Evolutionary conservation across 768 basidiomycete species (phyloP).

Genomic region (Trametes meyenii): DNA sequence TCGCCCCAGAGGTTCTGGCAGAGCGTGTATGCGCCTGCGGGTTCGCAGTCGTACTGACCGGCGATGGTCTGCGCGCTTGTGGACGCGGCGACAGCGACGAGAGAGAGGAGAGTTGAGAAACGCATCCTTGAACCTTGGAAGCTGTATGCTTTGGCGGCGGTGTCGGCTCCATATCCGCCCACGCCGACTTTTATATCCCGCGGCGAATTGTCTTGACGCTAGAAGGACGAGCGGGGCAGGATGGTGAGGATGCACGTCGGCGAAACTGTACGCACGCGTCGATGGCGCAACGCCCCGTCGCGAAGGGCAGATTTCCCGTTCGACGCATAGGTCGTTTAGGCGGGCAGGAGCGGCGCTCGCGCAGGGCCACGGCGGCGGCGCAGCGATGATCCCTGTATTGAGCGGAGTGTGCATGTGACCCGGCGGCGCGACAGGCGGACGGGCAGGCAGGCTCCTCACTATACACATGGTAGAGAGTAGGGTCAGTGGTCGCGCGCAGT

Average conservation of each 20-base stretch:
- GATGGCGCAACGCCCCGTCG: neutral
- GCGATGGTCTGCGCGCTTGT: conserved; percentile 44
- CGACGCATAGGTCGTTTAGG: neutral
- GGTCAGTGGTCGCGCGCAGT: neutral
- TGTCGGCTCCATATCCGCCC: neutral
- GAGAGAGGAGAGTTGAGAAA: conserved; percentile 13
- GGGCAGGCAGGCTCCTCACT: too few relatives aligned
- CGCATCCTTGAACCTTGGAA: conserved; percentile 1
- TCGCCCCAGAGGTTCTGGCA: conserved; percentile 63
- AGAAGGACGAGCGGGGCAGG: neutral
- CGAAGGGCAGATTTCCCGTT: conserved; percentile 6
- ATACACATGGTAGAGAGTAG: neutral
- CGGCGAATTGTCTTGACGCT: neutral
- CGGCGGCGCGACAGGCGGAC: neutral
- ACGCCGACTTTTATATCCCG: neutral
- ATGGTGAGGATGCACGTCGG: conserved; percentile 2
- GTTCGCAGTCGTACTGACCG: conserved; percentile 47
- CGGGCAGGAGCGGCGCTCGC: neutral
- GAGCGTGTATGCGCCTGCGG: conserved; percentile 51
- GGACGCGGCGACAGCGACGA: conserved; percentile 20
- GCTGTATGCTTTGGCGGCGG: neutral
- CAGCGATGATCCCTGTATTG: neutral
- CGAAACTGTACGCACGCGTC: neutral
- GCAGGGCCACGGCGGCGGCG: neutral
- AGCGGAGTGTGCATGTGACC: neutral